phyloP scores from a whole-genome alignment of 305 asterid species.

The Rubia occidens region DNA sequence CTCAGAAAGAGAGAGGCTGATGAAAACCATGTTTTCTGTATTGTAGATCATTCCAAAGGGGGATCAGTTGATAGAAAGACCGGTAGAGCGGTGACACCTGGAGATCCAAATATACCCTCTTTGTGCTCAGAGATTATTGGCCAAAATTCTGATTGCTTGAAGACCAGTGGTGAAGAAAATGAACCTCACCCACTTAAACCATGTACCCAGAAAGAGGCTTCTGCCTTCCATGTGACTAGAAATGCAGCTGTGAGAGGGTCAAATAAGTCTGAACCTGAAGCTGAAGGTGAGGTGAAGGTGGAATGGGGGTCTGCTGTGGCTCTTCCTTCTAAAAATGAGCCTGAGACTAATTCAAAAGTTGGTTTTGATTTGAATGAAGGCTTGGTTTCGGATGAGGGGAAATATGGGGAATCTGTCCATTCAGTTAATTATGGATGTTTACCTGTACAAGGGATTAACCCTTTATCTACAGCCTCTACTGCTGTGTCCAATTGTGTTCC shows the following conservation, averaged over 20 bases:
- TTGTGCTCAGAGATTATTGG: constrained; percentile 13
- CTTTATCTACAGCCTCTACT: constrained; percentile 28
- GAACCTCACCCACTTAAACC: constrained; percentile 15
- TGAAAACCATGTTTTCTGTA: constrained; percentile 10
- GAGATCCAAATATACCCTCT: constrained; percentile 13
- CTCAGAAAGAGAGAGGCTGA: constrained; percentile 17
- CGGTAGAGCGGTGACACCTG: constrained; percentile 9
- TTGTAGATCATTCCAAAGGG: constrained; percentile 18
- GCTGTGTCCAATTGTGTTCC: constrained; percentile 36
- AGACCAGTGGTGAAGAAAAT: constrained; percentile 23
- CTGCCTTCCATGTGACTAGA: constrained; percentile 22
- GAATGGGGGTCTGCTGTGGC: constrained; percentile 23
- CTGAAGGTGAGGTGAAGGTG: constrained; percentile 25
- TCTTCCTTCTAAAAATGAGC: constrained; percentile 22
- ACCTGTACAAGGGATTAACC: constrained; percentile 33
- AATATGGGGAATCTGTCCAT: constrained; percentile 39
- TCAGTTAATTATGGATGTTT: constrained; percentile 23
- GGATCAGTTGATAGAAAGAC: constrained; percentile 11
- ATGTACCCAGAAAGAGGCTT: constrained; percentile 10
- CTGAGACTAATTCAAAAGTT: constrained; percentile 36
- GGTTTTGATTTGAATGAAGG: constrained; percentile 84
- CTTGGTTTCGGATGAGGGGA: constrained; percentile 59
- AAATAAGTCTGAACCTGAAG: constrained; percentile 18
- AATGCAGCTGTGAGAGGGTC: constrained; percentile 24
- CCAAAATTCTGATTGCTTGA: constrained; percentile 16